A percentile compares a stretch with the other conserved stretches of the same genome.
Evolutionary conservation across 768 basidiomycete species (phyloP).

Genomic region (Myochromella boudieri): DNA sequence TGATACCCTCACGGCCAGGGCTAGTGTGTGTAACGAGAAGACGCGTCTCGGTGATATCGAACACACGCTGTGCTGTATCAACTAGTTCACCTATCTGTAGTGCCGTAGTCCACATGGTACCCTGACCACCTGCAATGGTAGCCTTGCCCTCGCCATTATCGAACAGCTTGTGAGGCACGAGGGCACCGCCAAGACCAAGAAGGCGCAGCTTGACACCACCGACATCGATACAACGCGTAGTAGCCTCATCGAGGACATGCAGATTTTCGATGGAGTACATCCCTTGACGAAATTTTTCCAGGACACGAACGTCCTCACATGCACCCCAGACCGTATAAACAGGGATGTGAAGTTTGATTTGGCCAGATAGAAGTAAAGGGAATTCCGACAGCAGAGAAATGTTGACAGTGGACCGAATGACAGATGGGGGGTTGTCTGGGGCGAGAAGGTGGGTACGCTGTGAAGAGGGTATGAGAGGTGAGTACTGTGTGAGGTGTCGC

Average conservation of each 20-base stretch:
- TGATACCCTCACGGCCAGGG: conserved; percentile 90
- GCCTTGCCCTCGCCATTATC: conserved; percentile 92
- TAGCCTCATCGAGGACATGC: conserved; percentile 91
- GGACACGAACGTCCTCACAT: conserved; percentile 90
- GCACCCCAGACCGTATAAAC: conserved; percentile 98
- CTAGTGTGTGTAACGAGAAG: conserved; percentile 90
- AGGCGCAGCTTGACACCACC: conserved; percentile 92
- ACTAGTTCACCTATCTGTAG: conserved; percentile 97
- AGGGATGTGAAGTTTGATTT: conserved; percentile 88
- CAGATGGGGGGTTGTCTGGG: conserved; percentile 63
- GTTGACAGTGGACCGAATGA: conserved; percentile 72
- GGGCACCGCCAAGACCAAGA: conserved; percentile 93
- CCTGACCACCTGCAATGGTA: conserved; percentile 97
- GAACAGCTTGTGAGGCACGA: conserved; percentile 93
- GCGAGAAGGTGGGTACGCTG: conserved; percentile 79
- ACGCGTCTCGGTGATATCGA: conserved; percentile 91
- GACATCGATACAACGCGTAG: conserved; percentile 88
- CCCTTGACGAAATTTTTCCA: conserved; percentile 90
- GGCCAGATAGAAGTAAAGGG: conserved; percentile 84
- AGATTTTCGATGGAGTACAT: conserved; percentile 87
- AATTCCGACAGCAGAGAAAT: conserved; percentile 90
- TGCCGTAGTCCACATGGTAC: conserved; percentile 98
- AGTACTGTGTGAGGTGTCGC: conserved; percentile 94
- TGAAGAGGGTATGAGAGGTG: conserved; percentile 83
- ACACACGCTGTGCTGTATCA: conserved; percentile 94